These are phyloP conservation scores for Fusarium pilosicola DNA, from an alignment of 2,329 filamentous ascomycete species.

Conservation along the genomic window DNA sequence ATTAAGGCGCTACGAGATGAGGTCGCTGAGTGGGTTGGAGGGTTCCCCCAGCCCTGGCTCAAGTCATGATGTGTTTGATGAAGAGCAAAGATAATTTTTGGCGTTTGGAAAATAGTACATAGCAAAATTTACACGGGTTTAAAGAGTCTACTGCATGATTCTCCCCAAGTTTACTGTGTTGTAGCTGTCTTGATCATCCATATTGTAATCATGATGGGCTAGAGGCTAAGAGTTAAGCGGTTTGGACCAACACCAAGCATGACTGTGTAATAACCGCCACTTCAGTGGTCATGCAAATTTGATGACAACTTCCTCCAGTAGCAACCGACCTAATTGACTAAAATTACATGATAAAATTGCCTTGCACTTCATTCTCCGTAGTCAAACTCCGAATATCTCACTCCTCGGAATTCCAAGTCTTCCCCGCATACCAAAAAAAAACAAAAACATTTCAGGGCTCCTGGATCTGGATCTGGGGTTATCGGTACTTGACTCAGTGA, in stretches of 20 bases:
- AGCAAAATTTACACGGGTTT: not conserved
- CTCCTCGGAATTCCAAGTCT: conserved; percentile 28
- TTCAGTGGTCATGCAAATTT: not conserved
- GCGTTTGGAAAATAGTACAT: conserved; percentile 26
- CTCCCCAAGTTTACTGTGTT: not conserved
- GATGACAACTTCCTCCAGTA: not conserved
- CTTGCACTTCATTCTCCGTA: conserved; percentile 19
- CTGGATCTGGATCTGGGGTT: conserved; percentile 16
- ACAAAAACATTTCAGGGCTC: not conserved
- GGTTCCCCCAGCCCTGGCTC: conserved; percentile 46
- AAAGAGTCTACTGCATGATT: not conserved
- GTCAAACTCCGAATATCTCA: conserved; percentile 15
- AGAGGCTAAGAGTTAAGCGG: not conserved
- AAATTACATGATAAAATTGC: conserved; percentile 16
- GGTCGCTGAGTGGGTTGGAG: conserved; percentile 77
- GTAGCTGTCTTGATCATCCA: not conserved
- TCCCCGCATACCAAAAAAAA: conserved; percentile 27
- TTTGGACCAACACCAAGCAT: not conserved
- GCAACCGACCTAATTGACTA: not conserved
- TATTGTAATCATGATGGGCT: conserved; percentile 12
- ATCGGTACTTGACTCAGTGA: conserved; percentile 39
- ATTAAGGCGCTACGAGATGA: conserved; percentile 74
- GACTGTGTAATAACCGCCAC: not conserved
- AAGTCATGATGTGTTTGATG: conserved; percentile 31
- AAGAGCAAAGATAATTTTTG: conserved; percentile 7